These are phyloP conservation scores for Phaeolepiota aurea DNA, from an alignment of 768 basidiomycete genomes.

Conservation along the genomic window DNA sequence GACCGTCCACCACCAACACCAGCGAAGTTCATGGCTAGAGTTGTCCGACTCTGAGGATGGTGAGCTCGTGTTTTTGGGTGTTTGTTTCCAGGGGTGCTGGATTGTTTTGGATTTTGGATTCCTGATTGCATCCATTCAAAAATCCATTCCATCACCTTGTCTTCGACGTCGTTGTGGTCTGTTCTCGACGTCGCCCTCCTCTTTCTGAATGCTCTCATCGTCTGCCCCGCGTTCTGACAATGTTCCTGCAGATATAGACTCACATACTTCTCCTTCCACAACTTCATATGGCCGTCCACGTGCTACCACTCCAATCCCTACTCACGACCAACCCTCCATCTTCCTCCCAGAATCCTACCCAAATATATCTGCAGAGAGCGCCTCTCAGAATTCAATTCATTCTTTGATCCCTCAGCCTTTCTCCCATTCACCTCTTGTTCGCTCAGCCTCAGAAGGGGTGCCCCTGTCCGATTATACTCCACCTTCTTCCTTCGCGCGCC, in stretches of 20 bases:
- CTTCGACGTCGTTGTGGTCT: no score
- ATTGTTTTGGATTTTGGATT: not conserved
- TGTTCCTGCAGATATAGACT: not conserved
- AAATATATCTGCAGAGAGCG: not conserved
- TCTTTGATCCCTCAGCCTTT: not conserved
- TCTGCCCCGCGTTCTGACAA: not conserved
- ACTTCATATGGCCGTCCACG: slow-evolving; percentile 21
- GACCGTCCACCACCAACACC: no score
- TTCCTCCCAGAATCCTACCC: not conserved
- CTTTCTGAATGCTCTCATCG: slow-evolving; percentile 2
- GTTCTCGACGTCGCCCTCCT: no score
- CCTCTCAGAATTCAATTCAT: no score
- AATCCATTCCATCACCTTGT: not conserved
- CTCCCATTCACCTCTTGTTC: slow-evolving; percentile 15
- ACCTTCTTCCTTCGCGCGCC: slow-evolving; percentile 26
- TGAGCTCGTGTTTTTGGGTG: slow-evolving; percentile 10
- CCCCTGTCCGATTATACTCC: slow-evolving; percentile 12
- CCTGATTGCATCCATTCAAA: not conserved
- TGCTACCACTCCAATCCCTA: slow-evolving; percentile 23
- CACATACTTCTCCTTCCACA: slow-evolving; percentile 2
- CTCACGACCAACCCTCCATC: slow-evolving; percentile 15
- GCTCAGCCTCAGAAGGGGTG: slow-evolving; percentile 30
- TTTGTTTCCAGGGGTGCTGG: slow-evolving; percentile 9
- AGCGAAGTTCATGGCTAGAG: slow-evolving; percentile 6
- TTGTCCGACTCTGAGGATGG: slow-evolving; percentile 5